Conservation (phyloP, 1,284 basidiomycete species). For the Cutaneotrichosporon sp. region DNA sequence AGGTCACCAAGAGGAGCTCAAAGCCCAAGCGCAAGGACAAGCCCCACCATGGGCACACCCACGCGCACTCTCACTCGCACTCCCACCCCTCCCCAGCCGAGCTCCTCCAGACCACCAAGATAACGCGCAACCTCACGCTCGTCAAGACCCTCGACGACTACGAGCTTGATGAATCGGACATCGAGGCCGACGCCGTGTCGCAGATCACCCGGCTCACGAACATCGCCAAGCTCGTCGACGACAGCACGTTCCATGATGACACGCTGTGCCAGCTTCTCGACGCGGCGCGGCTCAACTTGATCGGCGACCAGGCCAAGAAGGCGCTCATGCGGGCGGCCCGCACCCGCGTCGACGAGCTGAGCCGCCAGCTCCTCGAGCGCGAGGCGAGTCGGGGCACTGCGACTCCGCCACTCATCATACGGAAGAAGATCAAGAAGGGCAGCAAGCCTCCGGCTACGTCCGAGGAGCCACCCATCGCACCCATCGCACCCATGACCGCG, state of each 20-base stretch:
- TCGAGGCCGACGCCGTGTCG: neutral
- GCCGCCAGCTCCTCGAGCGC: constrained; percentile 12
- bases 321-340: constrained; percentile 48
- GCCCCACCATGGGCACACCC: neutral
- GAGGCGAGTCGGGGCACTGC: neutral
- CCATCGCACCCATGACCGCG: neutral
- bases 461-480: too few species aligned
- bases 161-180: neutral
- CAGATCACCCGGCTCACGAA: neutral
- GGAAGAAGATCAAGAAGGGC: constrained; percentile 13
- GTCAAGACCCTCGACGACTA: neutral
- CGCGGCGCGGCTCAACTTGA: constrained; percentile 45
- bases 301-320: constrained; percentile 51
- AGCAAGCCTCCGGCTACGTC: neutral
- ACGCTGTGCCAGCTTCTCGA: constrained; percentile 51
- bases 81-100: neutral
- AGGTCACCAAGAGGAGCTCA: neutral
- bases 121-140: constrained; percentile 1
- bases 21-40: neutral
- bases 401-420: constrained; percentile 19
- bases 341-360: constrained; percentile 48
- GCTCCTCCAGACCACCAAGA: neutral
- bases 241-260: constrained; percentile 51
- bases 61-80: too few species aligned
- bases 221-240: constrained; percentile 31